Conservation (phyloP, 192 early-diverging fungal species). For the Podila epicladia region DNA sequence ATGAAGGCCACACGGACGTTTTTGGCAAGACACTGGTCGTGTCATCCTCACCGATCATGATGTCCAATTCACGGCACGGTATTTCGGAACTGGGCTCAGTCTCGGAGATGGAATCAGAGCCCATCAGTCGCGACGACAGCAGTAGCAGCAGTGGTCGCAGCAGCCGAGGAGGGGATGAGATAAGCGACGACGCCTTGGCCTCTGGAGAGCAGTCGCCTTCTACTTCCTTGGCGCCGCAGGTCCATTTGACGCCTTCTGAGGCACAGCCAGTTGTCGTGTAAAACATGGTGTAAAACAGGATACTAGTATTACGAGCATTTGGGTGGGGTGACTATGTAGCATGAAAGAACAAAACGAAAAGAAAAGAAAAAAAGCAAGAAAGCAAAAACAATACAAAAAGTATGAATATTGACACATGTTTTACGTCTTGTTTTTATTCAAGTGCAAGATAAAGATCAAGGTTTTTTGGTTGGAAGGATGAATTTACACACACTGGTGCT, state of each 20-base stretch:
- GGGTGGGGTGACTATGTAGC: neutral
- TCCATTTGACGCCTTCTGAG: neutral
- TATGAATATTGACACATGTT: no score
- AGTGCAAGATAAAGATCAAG: neutral
- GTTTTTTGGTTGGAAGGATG: no score
- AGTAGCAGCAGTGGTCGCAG: conserved; percentile 25
- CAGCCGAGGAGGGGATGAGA: conserved; percentile 8
- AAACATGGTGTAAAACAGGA: no score
- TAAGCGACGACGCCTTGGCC: neutral
- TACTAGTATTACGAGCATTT: no score
- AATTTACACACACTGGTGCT: no score
- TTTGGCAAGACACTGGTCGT: conserved; percentile 42
- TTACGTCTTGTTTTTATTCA: neutral
- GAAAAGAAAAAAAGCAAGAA: neutral
- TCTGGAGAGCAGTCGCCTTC: conserved; percentile 4
- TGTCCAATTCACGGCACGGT: conserved; percentile 6
- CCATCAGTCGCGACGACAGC: neutral
- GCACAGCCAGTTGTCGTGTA: no score
- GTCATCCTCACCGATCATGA: conserved; percentile 14
- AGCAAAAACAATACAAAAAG: neutral
- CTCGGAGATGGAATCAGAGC: conserved; percentile 25
- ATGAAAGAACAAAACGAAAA: neutral
- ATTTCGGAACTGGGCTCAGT: conserved; percentile 34
- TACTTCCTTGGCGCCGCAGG: neutral
- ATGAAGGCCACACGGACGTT: conserved; percentile 11